Conservation (phyloP, 495 filamentous ascomycete genomes). For the Xylaria scruposa region DNA sequence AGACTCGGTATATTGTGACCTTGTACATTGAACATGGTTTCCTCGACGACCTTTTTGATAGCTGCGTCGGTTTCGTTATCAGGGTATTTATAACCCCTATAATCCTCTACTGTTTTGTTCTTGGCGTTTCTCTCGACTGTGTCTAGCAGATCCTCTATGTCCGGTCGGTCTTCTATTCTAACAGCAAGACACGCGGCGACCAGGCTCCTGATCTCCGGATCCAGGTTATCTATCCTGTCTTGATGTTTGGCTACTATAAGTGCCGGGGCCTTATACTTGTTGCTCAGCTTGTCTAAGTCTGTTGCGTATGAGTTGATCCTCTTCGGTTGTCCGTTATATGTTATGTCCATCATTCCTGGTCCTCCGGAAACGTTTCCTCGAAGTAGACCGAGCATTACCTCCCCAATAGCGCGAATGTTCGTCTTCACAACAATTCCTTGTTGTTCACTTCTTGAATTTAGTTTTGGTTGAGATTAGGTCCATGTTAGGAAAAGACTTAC, state of each 20-base stretch:
- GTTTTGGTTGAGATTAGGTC: not conserved
- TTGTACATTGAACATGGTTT: not conserved
- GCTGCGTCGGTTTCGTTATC: slow-evolving; percentile 29
- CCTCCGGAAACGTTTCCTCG: slow-evolving; percentile 20
- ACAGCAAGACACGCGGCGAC: slow-evolving; percentile 26
- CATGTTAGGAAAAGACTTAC: slow-evolving; percentile 1
- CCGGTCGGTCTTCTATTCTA: slow-evolving; percentile 17
- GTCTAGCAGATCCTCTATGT: slow-evolving; percentile 24
- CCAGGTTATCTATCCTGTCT: slow-evolving; percentile 24
- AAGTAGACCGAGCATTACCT: slow-evolving; percentile 29
- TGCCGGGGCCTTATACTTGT: slow-evolving; percentile 9
- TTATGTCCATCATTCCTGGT: slow-evolving; percentile 27
- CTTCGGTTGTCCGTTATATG: slow-evolving; percentile 1
- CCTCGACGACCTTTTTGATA: slow-evolving; percentile 9
- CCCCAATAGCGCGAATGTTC: slow-evolving; percentile 26
- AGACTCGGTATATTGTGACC: not conserved
- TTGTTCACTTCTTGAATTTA: slow-evolving; percentile 5
- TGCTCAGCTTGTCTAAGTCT: slow-evolving; percentile 31
- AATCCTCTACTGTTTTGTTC: slow-evolving; percentile 12
- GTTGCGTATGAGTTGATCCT: slow-evolving; percentile 28
- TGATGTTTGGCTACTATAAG: slow-evolving; percentile 14
- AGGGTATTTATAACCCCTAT: slow-evolving; percentile 23
- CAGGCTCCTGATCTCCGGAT: slow-evolving; percentile 32
- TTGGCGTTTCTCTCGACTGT: slow-evolving; percentile 31
- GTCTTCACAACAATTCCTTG: slow-evolving; percentile 4